Conservation (phyloP, 2,329 filamentous ascomycete genomes). For the Cercospora zeina region DNA sequence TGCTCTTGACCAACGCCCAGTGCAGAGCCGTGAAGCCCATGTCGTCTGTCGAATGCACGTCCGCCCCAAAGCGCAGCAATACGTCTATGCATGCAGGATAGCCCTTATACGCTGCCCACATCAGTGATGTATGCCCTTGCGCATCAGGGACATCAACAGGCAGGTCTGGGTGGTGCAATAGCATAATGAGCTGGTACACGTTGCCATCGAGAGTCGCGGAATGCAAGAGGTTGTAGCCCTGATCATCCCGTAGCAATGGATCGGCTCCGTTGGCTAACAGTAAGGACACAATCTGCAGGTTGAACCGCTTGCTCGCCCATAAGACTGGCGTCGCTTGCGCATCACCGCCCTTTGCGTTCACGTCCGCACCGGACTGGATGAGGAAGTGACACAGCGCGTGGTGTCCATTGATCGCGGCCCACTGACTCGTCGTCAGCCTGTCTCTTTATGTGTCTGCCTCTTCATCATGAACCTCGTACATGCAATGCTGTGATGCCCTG, state of each 20-base stretch:
- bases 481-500: slow-evolving; percentile 96
- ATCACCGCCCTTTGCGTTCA: slow-evolving; percentile 94
- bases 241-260: slow-evolving; percentile 84
- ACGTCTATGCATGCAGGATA: slow-evolving; percentile 89
- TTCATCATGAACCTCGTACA: slow-evolving; percentile 53
- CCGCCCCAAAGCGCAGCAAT: slow-evolving; percentile 91
- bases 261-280: slow-evolving; percentile 90
- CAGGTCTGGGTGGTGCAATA: slow-evolving; percentile 86
- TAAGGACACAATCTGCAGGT: slow-evolving; percentile 94
- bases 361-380: slow-evolving; percentile 78
- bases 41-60: slow-evolving; percentile 85
- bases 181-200: slow-evolving; percentile 80
- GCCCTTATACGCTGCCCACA: slow-evolving; percentile 99
- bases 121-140: slow-evolving; percentile 88
- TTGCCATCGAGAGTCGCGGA: slow-evolving; percentile 97
- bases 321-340: slow-evolving; percentile 90
- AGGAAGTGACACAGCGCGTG: slow-evolving; percentile 97
- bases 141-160: slow-evolving; percentile 87
- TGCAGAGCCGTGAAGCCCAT: slow-evolving; percentile 92
- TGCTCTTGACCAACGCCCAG: slow-evolving; percentile 95
- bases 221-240: slow-evolving; percentile 97
- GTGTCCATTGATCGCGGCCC: slow-evolving; percentile 98
- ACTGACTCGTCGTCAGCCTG: slow-evolving; percentile 57
- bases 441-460: slow-evolving; percentile 17
- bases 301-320: slow-evolving; percentile 94